Base-by-base conservation (phyloP, 106 monocot species). In the Hemerocallis citrina region DNA sequence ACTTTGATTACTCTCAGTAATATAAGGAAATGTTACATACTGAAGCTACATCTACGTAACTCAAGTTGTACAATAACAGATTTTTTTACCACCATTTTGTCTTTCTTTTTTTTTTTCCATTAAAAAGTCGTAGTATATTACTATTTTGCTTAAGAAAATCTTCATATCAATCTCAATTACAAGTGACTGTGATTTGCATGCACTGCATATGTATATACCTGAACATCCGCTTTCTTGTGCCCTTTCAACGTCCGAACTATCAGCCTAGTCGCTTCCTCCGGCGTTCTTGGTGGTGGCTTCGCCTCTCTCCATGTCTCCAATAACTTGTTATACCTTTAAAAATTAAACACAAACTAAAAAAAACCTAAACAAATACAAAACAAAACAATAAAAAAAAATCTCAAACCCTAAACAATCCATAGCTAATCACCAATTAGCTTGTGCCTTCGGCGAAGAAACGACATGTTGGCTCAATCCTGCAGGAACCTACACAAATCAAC, bases 151-250 rank as follows among this genome's bases (percentile, higher is more conserved):
- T n/a, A n/a, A n/a, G n/a, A n/a, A n/a, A n/a, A n/a, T n/a, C n/a
- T n/a, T n/a, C n/a, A n/a, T n/a, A n/a, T n/a, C n/a, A n/a, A n/a
- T n/a, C 14, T 41, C 40, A 41, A 9, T 41, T 41, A 7, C 14
- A 9, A 9, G 40, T 9, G 7, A 7, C 6, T 9, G n/a, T 64
- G 49, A 47, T 32, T 38, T 13, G 3, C 6, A 37, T n/a, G n/a
- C n/a, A n/a, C n/a, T n/a, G n/a, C 7, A 7, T 14, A 16, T 5
- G 0, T 49, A 23, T 22, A 33, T 69, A 96, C 95, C 86, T 87
- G 72, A 7, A 91, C 91, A 68, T 91, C 91, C 6, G 91, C 79
- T 39, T 87, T 91, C 29, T 85, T 75, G 64, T 98, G 91, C 31
- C 75, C 57, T 66, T 98, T 98, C 38, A 98, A 72, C 49, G 96